A percentile compares a stretch with the other conserved stretches of the same genome.
These are phyloP conservation scores for Hibiscus mutabilis DNA, from an alignment of 345 rosid genomes.

Conservation along the genomic window DNA sequence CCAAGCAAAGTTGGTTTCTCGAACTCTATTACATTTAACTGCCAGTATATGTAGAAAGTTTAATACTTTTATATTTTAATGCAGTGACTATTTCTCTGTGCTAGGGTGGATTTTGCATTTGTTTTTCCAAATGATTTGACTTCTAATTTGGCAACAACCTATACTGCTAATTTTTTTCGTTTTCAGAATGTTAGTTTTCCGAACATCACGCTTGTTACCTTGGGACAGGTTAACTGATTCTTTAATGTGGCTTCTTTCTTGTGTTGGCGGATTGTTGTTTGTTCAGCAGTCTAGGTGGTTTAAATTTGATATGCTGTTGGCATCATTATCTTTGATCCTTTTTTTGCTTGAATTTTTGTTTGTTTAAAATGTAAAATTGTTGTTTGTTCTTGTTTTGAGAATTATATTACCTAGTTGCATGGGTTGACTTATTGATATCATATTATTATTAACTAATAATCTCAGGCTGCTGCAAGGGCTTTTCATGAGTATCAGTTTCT, in stretches of 20 bases:
- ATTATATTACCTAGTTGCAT: background rate
- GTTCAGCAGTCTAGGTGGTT: background rate
- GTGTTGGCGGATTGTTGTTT: background rate
- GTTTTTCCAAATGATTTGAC: too few species aligned
- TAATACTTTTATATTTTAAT: background rate
- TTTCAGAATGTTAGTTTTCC: background rate
- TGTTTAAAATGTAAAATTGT: constrained; percentile 8
- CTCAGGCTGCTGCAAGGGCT: constrained; percentile 47
- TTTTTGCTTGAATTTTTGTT: background rate
- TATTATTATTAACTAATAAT: background rate
- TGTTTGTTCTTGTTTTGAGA: background rate
- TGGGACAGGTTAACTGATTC: background rate
- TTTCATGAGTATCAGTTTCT: constrained; percentile 60
- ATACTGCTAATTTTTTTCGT: background rate
- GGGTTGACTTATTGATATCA: background rate
- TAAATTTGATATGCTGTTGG: too few species aligned
- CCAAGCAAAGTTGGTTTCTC: constrained; percentile 60
- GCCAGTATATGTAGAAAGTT: background rate
- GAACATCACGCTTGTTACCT: background rate
- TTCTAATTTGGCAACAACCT: too few species aligned
- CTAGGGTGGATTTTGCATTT: too few species aligned
- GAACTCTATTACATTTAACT: constrained; percentile 20
- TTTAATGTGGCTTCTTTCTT: background rate
- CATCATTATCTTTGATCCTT: background rate
- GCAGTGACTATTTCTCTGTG: too few species aligned